Evolutionary conservation across 1,284 basidiomycete genomes (phyloP).

Genomic region (Apiotrichum gracile): DNA sequence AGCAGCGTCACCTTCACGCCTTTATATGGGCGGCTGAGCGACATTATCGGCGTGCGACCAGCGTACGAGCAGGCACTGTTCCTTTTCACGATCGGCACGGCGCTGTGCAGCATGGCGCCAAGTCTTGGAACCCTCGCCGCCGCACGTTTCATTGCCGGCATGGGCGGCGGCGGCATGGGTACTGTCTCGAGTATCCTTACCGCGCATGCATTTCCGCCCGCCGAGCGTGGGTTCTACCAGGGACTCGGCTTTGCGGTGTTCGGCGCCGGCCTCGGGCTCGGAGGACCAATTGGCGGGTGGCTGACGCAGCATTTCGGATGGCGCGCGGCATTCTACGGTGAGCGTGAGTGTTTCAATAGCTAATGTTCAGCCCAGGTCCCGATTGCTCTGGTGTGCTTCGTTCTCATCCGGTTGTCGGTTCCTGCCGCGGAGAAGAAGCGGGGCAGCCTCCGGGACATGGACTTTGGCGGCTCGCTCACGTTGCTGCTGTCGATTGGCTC

Average conservation of each 20-base stretch:
- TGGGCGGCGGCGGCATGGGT: slow-evolving; percentile 29
- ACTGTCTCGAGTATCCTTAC: slow-evolving; percentile 42
- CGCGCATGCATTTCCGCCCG: slow-evolving; percentile 40
- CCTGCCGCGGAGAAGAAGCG: slow-evolving; percentile 1
- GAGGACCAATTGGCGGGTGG: slow-evolving; percentile 46
- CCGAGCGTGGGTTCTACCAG: slow-evolving; percentile 43
- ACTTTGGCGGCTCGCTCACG: slow-evolving; percentile 22
- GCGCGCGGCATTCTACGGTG: slow-evolving; percentile 41
- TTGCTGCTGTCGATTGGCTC: slow-evolving; percentile 24
- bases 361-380: slow-evolving; percentile 18
- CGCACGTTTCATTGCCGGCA: slow-evolving; percentile 29
- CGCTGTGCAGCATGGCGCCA: slow-evolving; percentile 18
- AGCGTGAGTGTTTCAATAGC: neutral
- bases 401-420: slow-evolving; percentile 8
- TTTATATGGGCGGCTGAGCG: slow-evolving; percentile 26
- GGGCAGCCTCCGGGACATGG: slow-evolving; percentile 12
- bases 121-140: slow-evolving; percentile 10
- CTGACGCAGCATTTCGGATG: slow-evolving; percentile 45
- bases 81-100: slow-evolving; percentile 27
- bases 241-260: slow-evolving; percentile 37
- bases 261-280: slow-evolving; percentile 40
- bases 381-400: slow-evolving; percentile 8
- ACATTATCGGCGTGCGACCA: slow-evolving; percentile 22
- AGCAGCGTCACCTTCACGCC: slow-evolving; percentile 30
- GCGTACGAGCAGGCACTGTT: slow-evolving; percentile 22